Conservation (phyloP, 2,329 filamentous ascomycete genomes). For the Alternaria dauci region DNA sequence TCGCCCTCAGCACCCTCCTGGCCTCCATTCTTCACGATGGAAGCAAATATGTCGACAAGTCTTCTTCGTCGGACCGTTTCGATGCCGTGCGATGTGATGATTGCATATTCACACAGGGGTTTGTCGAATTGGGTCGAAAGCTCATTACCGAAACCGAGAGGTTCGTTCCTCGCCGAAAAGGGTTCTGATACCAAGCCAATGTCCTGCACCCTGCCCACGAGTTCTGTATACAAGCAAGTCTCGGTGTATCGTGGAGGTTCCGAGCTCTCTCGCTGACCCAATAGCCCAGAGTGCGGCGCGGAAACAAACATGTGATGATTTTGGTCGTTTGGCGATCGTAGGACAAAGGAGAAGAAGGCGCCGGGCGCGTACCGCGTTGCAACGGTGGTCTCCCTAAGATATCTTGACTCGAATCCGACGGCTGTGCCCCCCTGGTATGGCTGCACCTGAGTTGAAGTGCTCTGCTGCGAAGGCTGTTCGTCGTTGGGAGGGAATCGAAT, state of each 20-base stretch:
- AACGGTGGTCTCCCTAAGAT: conserved; percentile 55
- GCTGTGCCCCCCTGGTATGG: conserved; percentile 39
- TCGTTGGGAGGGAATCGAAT: conserved; percentile 85
- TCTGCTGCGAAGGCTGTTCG: conserved; percentile 28
- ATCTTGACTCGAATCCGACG: conserved; percentile 39
- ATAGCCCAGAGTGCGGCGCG: conserved; percentile 86
- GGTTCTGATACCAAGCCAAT: conserved; percentile 78
- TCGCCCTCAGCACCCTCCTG: conserved; percentile 84
- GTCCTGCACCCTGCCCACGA: conserved; percentile 78
- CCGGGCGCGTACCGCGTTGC: conserved; percentile 77
- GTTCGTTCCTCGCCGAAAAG: conserved; percentile 68
- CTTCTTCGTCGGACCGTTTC: conserved; percentile 84
- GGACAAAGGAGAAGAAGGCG: conserved; percentile 87
- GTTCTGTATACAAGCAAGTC: conserved; percentile 78
- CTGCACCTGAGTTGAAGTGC: conserved; percentile 39
- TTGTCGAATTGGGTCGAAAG: conserved; percentile 95
- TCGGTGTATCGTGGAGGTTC: conserved; percentile 73
- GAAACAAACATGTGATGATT: conserved; percentile 81
- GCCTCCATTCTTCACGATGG: conserved; percentile 75
- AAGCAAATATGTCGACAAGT: conserved; percentile 90
- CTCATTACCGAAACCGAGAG: conserved; percentile 89
- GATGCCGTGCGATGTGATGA: conserved; percentile 90
- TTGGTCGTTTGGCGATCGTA: conserved; percentile 66
- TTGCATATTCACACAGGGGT: conserved; percentile 80
- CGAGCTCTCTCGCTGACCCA: conserved; percentile 66